Base-by-base conservation (phyloP, 108 stramenopile species). In the Phaeodactylum tricornutum region DNA sequence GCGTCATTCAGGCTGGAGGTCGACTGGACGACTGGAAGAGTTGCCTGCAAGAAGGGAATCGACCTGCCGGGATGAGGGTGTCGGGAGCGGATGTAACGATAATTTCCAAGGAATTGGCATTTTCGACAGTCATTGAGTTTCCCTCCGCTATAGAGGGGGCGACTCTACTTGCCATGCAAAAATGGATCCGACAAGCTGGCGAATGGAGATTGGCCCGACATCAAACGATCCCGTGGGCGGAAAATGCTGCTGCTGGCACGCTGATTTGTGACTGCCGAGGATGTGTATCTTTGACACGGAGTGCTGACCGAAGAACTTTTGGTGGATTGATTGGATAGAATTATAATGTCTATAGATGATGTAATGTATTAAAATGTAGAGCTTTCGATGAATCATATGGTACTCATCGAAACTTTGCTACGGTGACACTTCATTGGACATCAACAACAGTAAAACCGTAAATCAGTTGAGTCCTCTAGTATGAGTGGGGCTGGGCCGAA, bases 211-310 rank as follows among this genome's bases (percentile, higher is more conserved):
- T 87, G 16, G 62, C 60, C 22, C 44, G 80, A 24, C 85, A 87
- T 54, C 81, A 87, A 48, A 87, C 81, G 0, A 87, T 87, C 43
- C 85, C 85, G 1, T 87, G 85, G 85, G 74, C 64, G 52, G 30
- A 60, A 14, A 76, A 67, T 19, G 54, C 70, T 1, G 85, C 85
- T 16, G 74, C 71, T 25, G 85, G 85, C 5, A 87, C 76, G 2
- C 59, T 87, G 29, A 56, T 61, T 5, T 87, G 85, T 50, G 79
- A 81, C 57, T 75, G 73, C 49, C 63, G 77, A 26, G 85, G 85
- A 7, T 87, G 85, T 61, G 85, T 87, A 2, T 79, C 85, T 35
- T 66, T 87, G 71, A n/a, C n/a, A n/a, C n/a, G n/a, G n/a, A n/a
- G n/a, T n/a, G n/a, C n/a, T n/a, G n/a, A n/a, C n/a, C n/a, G n/a